Percentiles rank a stretch among this genome's conserved stretches.
Conservation (phyloP, 345 rosid genomes). For the Citrus glauca region DNA sequence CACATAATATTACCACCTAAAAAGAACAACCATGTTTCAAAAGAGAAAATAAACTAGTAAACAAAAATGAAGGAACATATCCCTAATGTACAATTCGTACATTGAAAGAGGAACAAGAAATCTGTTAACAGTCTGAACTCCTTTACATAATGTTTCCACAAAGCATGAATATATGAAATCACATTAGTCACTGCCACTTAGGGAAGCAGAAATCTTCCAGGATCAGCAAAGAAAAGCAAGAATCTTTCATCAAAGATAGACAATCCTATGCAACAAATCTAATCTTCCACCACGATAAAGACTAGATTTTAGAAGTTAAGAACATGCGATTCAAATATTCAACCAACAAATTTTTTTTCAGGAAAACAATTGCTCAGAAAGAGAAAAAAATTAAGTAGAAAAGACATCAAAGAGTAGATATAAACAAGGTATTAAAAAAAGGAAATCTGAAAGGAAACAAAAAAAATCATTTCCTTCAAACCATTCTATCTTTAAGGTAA, state of each 20-base stretch:
- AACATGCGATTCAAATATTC: neutral
- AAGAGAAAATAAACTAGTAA: neutral
- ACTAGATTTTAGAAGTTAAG: neutral
- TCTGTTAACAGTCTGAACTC: neutral
- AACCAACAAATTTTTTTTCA: neutral
- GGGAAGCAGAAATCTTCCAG: neutral
- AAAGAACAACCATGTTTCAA: neutral
- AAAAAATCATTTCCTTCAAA: neutral
- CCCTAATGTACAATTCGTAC: neutral
- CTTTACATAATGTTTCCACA: neutral
- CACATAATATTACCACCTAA: neutral
- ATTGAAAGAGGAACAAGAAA: neutral
- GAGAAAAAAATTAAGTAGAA: neutral
- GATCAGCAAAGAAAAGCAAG: neutral
- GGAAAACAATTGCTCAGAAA: neutral
- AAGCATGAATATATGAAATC: neutral
- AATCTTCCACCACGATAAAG: constrained; percentile 1
- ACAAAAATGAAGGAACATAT: neutral
- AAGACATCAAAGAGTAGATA: neutral
- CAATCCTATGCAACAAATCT: neutral
- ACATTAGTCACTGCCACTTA: neutral
- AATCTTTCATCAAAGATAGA: neutral
- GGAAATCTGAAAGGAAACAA: neutral
- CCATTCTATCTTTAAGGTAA: neutral
- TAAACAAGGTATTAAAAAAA: neutral